These are phyloP conservation scores for Sphaerosporella brunnea DNA, from an alignment of 495 filamentous ascomycete species.

Conservation along the genomic window DNA sequence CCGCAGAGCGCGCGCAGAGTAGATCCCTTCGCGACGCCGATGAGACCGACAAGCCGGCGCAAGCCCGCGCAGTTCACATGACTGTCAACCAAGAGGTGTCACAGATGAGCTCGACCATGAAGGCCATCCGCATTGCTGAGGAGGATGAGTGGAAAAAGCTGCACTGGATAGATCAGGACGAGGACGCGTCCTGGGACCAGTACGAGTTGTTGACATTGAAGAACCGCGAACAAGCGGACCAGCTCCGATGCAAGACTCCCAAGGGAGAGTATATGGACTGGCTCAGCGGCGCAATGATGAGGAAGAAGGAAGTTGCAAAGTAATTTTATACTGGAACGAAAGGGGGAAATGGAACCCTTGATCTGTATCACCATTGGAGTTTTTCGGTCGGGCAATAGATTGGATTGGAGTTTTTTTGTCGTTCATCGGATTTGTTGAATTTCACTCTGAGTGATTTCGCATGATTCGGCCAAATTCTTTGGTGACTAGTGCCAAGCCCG, in stretches of 20 bases:
- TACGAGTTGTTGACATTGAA: conserved; percentile 46
- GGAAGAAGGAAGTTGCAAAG: too few species aligned
- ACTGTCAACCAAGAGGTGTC: conserved; percentile 45
- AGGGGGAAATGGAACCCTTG: too few species aligned
- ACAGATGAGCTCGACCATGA: conserved; percentile 32
- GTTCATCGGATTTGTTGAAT: too few species aligned
- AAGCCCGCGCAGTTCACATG: conserved; percentile 48
- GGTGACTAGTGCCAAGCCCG: too few species aligned
- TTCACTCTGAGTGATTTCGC: too few species aligned
- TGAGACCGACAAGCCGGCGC: conserved; percentile 30
- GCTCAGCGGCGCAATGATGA: conserved; percentile 11
- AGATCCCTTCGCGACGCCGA: conserved; percentile 29
- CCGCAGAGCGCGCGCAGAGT: conserved; percentile 29
- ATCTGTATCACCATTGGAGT: too few species aligned
- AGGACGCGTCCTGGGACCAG: conserved; percentile 41
- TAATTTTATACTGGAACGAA: too few species aligned
- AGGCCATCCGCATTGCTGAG: conserved; percentile 40
- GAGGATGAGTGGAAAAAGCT: conserved; percentile 50
- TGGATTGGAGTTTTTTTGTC: too few species aligned
- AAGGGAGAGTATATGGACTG: conserved; percentile 25
- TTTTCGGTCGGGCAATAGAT: too few species aligned
- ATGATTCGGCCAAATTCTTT: too few species aligned
- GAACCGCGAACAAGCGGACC: conserved; percentile 27
- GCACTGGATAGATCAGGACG: conserved; percentile 52
- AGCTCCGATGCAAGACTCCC: conserved; percentile 12